phyloP scores from a whole-genome alignment of 345 rosid genomes.

The Brassica nigra region DNA sequence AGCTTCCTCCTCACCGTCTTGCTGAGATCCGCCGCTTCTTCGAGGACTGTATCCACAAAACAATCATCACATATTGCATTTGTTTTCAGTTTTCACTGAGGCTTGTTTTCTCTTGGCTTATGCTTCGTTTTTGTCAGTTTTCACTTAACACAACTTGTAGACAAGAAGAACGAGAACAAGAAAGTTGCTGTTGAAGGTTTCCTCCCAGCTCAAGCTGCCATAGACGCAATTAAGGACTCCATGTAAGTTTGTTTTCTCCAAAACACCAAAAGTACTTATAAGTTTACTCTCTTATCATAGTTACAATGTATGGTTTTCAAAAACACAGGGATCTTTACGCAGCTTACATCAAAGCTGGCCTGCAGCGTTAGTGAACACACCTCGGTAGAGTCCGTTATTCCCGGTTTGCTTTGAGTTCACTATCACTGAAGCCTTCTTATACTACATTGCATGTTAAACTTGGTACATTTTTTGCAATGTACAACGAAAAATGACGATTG shows the following conservation, averaged over 20 bases:
- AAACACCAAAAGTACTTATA: neutral
- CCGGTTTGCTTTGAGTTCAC: constrained; percentile 16
- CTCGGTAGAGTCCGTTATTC: neutral
- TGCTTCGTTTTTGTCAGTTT: neutral
- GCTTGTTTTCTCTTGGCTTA: neutral
- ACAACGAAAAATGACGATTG: constrained; percentile 1
- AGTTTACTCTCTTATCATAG: neutral
- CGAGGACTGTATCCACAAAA: constrained; percentile 86
- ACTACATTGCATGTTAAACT: constrained; percentile 6
- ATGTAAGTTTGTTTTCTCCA: constrained; percentile 56
- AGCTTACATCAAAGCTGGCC: constrained; percentile 81
- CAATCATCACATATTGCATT: constrained; percentile 15
- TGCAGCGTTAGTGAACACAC: constrained; percentile 52
- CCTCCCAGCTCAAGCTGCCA: constrained; percentile 76
- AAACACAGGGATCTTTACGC: constrained; percentile 91
- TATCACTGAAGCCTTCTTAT: constrained; percentile 23
- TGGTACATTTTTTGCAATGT: constrained; percentile 22
- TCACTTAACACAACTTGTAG: constrained; percentile 47
- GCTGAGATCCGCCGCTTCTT: constrained; percentile 98
- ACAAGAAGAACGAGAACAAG: constrained; percentile 99
- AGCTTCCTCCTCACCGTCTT: constrained; percentile 97
- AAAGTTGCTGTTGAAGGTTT: constrained; percentile 88
- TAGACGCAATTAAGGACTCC: constrained; percentile 79
- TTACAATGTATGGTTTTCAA: constrained; percentile 2
- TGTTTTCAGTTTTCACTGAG: neutral